Evolutionary conservation across 176 grass and related monocot genomes (phyloP).

Genomic region (Puccinellia tenuiflora): DNA sequence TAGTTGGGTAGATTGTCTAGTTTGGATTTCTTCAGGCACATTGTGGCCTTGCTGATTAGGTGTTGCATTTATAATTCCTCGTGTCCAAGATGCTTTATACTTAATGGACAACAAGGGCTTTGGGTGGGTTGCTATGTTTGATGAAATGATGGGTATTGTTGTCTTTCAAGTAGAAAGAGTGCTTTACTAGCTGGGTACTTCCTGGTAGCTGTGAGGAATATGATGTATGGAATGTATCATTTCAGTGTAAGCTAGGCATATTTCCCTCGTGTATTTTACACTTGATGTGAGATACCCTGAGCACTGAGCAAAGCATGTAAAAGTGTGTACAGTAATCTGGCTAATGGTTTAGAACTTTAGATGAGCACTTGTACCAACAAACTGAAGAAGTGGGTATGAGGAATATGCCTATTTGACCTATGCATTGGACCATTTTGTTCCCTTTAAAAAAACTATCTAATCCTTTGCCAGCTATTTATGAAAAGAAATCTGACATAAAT

Average conservation of each 20-base stretch:
- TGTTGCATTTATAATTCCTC: background rate
- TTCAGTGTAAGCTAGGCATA: background rate
- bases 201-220: too few relatives aligned
- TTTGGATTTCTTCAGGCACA: background rate
- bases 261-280: background rate
- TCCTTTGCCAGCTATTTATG: background rate
- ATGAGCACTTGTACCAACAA: background rate
- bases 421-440: background rate
- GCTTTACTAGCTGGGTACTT: background rate
- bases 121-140: background rate
- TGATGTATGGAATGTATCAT: too few relatives aligned
- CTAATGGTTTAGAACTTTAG: background rate
- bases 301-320: background rate
- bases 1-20: background rate
- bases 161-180: background rate
- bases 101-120: background rate
- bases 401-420: background rate
- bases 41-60: background rate
- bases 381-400: background rate
- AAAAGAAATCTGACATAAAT: background rate
- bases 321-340: background rate
- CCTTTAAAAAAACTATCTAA: background rate
- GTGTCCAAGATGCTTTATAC: background rate
- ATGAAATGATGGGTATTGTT: background rate
- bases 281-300: background rate